Base-by-base conservation (phyloP, 495 filamentous ascomycete species). In the Penicillium herquei region DNA sequence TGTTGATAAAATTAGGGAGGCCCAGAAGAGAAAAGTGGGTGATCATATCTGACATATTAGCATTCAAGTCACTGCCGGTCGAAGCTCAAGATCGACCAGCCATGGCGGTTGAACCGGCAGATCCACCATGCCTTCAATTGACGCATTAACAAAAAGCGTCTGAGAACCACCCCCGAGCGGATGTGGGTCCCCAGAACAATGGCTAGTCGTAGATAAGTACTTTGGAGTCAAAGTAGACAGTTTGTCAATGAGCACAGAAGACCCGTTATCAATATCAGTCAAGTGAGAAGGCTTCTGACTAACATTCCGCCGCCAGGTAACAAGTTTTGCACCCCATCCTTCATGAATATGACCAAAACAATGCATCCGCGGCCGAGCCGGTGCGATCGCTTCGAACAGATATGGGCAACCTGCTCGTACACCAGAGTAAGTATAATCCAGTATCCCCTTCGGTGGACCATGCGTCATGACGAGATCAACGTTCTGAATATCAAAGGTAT, bases 301-400 rank as follows among this genome's bases (percentile, higher is more conserved):
- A 18, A 61, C 48, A 16, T 61, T 64, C 26, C 64, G 59, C 13
- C 70, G 63, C 84, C 86, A 89, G 1, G 65, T 69, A 3, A 89
- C 78, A 14, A 84, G 31, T 49, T 82, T 82, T 0, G 78, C 84
- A 7, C 86, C 87, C 84, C 84, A 88, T 0, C 73, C 79, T 62
- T 87, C 83, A 58, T 89, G 87, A 31, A 90, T 88, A 65, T 90
- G 87, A 5, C 87, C 87, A 55, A 89, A 91, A 62, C 84, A 89
- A 64, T 89, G 85, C 57, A 90, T 59, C 6, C 65, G 69, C 1
- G 86, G 87, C 43, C 74, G 63, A 4, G 79, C 70, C 11, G 71
- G 73, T 4, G 77, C 77, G 14, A 87, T 63, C 10, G 84, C 83
- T 0, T 65, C 68, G 30, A 89, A 84, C 12, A 90, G 71, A 40